Percentiles rank a stretch among this genome's conserved stretches.
Conservation (phyloP, 441 rosid species). For the Metrosideros polymorpha region DNA sequence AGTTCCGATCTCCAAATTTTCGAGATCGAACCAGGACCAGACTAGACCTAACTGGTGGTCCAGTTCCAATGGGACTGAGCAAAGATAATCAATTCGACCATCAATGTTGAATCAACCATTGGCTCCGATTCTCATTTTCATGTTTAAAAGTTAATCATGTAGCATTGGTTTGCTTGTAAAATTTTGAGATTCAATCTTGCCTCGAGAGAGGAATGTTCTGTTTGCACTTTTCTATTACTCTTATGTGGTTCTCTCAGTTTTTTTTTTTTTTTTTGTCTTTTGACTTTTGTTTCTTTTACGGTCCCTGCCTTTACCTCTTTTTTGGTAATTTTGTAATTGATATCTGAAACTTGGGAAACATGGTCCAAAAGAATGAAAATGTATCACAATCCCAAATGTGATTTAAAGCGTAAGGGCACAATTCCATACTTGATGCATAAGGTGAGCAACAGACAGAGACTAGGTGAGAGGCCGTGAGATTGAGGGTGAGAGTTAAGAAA, state of each 20-base stretch:
- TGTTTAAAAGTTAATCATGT: slow-evolving; percentile 40
- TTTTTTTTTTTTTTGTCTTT: too few relatives aligned
- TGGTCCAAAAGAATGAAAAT: background rate
- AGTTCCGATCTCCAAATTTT: too few relatives aligned
- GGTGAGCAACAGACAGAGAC: too few relatives aligned
- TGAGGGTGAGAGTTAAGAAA: too few relatives aligned
- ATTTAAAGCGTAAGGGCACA: background rate
- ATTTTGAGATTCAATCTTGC: background rate
- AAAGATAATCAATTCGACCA: too few relatives aligned
- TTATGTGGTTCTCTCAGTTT: background rate
- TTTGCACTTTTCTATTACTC: background rate
- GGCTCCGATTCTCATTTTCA: slow-evolving; percentile 66
- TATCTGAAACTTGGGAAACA: background rate
- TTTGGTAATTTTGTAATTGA: background rate
- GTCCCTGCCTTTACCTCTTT: background rate
- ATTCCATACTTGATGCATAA: background rate
- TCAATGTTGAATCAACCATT: slow-evolving; percentile 67
- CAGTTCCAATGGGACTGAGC: too few relatives aligned
- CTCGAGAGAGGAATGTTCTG: background rate
- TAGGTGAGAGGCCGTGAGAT: too few relatives aligned
- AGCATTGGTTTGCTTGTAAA: background rate
- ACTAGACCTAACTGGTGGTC: too few relatives aligned
- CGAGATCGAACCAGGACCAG: too few relatives aligned
- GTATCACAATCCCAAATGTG: background rate
- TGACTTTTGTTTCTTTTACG: background rate